Evolutionary conservation across 1,284 basidiomycete species (phyloP).

Genomic region (Fistulina hepatica): DNA sequence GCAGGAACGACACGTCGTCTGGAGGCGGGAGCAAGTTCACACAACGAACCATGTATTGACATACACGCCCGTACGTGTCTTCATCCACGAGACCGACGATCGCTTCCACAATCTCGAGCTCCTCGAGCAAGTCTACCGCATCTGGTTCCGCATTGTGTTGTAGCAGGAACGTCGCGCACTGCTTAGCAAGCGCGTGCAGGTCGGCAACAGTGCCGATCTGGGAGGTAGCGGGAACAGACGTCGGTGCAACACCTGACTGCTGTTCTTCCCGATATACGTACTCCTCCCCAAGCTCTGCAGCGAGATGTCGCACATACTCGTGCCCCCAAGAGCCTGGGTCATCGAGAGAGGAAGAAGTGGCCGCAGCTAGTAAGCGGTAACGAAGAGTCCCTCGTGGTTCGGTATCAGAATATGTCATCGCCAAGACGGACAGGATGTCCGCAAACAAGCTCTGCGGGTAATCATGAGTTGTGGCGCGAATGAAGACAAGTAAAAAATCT

Average conservation of each 20-base stretch:
- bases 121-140: conserved; percentile 92
- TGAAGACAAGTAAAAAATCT: conserved; percentile 11
- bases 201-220: conserved; percentile 52
- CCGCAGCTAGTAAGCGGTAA: conserved; percentile 80
- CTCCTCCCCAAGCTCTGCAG: conserved; percentile 94
- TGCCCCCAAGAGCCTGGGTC: conserved; percentile 97
- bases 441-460: conserved; percentile 74
- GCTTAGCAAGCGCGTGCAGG: conserved; percentile 67
- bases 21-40: conserved; percentile 89
- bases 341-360: conserved; percentile 54
- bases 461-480: not conserved
- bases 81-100: conserved; percentile 74
- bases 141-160: conserved; percentile 97
- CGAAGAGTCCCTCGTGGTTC: conserved; percentile 88
- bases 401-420: conserved; percentile 99
- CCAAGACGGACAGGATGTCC: conserved; percentile 97
- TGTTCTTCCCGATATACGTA: conserved; percentile 62
- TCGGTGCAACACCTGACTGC: too few species aligned
- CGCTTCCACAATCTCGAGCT: conserved; percentile 84
- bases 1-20: conserved; percentile 87
- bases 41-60: conserved; percentile 94
- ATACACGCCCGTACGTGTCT: conserved; percentile 89
- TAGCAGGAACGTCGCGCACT: conserved; percentile 88
- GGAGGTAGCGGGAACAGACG: conserved; percentile 21
- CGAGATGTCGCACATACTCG: conserved; percentile 96